Percentiles rank a stretch among this genome's conserved stretches.
These are phyloP conservation scores for Sporothrix protearum DNA, from an alignment of 2,329 filamentous ascomycete genomes.

Conservation along the genomic window DNA sequence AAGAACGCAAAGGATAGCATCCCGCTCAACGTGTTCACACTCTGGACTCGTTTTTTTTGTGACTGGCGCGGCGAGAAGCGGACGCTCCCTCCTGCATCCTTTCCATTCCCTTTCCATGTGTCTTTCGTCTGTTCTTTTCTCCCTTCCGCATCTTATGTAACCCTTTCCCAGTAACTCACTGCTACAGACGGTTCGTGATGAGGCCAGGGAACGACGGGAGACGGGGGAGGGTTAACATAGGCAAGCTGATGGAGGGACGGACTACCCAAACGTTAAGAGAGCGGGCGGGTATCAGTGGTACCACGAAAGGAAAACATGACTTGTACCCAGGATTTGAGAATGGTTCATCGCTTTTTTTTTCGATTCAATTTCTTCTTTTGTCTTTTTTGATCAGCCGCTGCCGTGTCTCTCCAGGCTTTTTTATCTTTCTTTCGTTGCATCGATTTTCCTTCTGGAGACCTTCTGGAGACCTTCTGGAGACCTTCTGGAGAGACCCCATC, in stretches of 20 bases:
- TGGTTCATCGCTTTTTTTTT: conserved; percentile 15
- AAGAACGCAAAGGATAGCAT: neutral
- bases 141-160: neutral
- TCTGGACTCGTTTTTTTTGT: too few species aligned
- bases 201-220: neutral
- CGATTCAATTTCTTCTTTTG: neutral
- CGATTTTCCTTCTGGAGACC: neutral
- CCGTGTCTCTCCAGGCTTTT: conserved; percentile 5
- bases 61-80: neutral
- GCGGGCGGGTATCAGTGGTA: neutral
- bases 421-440: neutral
- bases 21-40: too few species aligned
- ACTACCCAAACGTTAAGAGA: neutral
- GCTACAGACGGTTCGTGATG: conserved; percentile 1
- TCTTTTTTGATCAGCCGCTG: neutral
- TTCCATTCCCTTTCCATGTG: neutral
- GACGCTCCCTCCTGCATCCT: neutral
- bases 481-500: neutral
- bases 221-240: neutral
- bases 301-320: neutral
- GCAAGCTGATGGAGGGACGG: neutral
- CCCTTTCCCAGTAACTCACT: neutral
- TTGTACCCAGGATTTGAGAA: neutral
- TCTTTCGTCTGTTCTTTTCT: neutral
- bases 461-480: neutral